A percentile compares a stretch with the other conserved stretches of the same genome.
Conservation (phyloP, 179 eudicot species). For the Spergularia azorica region DNA sequence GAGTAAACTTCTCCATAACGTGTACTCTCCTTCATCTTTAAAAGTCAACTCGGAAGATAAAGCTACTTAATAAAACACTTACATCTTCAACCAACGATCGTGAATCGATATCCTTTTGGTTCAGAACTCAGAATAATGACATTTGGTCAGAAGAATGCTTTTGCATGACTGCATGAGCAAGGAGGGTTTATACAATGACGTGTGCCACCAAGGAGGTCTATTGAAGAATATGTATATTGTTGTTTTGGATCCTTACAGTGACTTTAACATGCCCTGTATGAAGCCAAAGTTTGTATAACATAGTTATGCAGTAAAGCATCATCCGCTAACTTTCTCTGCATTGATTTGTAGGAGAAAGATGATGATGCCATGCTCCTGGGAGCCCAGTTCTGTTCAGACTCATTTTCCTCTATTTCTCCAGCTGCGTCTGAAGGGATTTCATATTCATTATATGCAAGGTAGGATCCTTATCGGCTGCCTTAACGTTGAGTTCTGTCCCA, state of each 20-base stretch:
- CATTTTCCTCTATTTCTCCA: constrained; percentile 74
- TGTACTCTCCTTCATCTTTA: too few species aligned
- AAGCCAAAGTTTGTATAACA: background rate
- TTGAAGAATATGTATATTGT: background rate
- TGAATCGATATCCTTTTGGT: background rate
- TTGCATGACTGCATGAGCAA: background rate
- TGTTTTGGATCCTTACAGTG: background rate
- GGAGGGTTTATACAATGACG: background rate
- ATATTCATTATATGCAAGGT: constrained; percentile 87
- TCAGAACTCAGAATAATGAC: background rate
- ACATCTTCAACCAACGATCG: background rate
- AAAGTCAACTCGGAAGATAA: too few species aligned
- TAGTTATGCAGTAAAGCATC: background rate
- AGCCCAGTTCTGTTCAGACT: constrained; percentile 90
- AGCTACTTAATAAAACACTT: too few species aligned
- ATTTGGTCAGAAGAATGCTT: background rate
- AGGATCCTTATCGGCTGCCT: constrained; percentile 13
- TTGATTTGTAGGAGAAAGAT: constrained; percentile 70
- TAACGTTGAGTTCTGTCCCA: background rate
- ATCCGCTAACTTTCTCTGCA: background rate
- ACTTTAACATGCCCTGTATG: background rate
- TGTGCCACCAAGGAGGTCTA: background rate
- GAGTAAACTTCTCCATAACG: too few species aligned
- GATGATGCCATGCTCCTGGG: constrained; percentile 93
- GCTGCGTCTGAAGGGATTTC: constrained; percentile 54